Percentiles rank a stretch among this genome's conserved stretches.
phyloP scores from a whole-genome alignment of 257 asterid genomes.

The Penstemon davidsonii region DNA sequence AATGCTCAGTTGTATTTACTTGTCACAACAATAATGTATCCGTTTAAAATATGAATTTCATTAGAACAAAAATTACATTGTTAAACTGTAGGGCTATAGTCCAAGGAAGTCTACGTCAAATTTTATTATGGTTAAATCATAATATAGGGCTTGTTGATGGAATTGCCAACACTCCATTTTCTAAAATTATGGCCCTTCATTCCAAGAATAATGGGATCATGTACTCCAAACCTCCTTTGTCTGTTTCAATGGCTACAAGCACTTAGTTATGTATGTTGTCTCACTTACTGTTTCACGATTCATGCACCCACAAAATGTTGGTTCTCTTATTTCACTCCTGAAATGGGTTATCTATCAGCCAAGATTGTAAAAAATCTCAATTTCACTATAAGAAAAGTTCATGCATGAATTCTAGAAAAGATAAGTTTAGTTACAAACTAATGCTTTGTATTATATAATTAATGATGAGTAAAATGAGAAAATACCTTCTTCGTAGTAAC shows the following conservation, averaged over 20 bases:
- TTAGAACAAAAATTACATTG: neutral
- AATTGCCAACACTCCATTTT: constrained; percentile 36
- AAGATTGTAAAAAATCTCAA: too few relatives aligned
- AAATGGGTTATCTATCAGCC: too few relatives aligned
- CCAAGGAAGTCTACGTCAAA: constrained; percentile 18
- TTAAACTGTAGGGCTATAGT: neutral
- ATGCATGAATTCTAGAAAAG: too few relatives aligned
- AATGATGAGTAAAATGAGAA: too few relatives aligned
- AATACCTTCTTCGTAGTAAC: too few relatives aligned
- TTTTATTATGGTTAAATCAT: constrained; percentile 20
- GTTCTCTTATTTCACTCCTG: too few relatives aligned
- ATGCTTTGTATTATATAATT: too few relatives aligned
- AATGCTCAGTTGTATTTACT: constrained; percentile 12
- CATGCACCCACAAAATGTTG: neutral
- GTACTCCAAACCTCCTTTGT: constrained; percentile 21
- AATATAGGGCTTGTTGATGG: constrained; percentile 27
- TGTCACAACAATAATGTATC: constrained; percentile 3
- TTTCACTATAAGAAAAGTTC: too few relatives aligned
- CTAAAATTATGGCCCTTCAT: constrained; percentile 29
- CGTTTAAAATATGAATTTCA: neutral
- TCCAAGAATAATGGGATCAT: constrained; percentile 27
- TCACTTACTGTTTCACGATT: neutral
- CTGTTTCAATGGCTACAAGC: constrained; percentile 32
- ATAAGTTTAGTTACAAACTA: too few relatives aligned
- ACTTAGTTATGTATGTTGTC: neutral